A percentile compares a stretch with the other conserved stretches of the same genome.
phyloP scores from a whole-genome alignment of 2,329 filamentous ascomycete genomes.

The Arthrobotrys sinensis region DNA sequence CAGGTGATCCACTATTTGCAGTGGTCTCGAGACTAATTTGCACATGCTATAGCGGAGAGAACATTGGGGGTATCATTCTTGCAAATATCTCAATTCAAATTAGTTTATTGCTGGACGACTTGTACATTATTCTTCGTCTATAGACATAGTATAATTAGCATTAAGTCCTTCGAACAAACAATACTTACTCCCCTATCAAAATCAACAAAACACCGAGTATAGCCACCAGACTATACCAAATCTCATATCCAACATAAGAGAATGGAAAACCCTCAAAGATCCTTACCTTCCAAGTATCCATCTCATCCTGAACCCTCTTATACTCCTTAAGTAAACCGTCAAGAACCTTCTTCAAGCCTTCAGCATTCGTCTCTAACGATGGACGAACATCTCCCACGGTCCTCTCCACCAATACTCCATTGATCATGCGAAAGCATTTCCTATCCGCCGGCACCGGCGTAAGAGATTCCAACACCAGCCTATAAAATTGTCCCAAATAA shows the following conservation, averaged over 20 bases:
- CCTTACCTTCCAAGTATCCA: slow-evolving; percentile 98
- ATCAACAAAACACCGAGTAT: slow-evolving; percentile 18
- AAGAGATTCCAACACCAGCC: slow-evolving; percentile 93
- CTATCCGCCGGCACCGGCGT: slow-evolving; percentile 85
- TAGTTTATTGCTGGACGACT: slow-evolving; percentile 80
- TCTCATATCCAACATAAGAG: slow-evolving; percentile 5
- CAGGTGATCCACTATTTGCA: slow-evolving; percentile 23
- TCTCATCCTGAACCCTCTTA: slow-evolving; percentile 91
- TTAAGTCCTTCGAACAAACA: slow-evolving; percentile 1
- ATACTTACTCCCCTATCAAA: neutral
- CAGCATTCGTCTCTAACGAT: slow-evolving; percentile 90
- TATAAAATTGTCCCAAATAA: slow-evolving; percentile 67
- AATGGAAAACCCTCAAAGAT: neutral
- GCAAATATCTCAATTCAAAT: slow-evolving; percentile 14
- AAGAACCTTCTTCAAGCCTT: slow-evolving; percentile 92
- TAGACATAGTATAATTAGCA: slow-evolving; percentile 62
- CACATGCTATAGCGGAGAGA: slow-evolving; percentile 8
- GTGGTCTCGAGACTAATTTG: slow-evolving; percentile 20
- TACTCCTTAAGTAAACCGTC: slow-evolving; percentile 97
- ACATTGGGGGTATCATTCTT: slow-evolving; percentile 28
- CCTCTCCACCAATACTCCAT: slow-evolving; percentile 93
- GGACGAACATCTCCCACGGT: slow-evolving; percentile 94
- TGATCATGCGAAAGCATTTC: slow-evolving; percentile 99
- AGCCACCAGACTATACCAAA: slow-evolving; percentile 13
- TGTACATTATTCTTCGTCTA: slow-evolving; percentile 93